Conservation (phyloP, 2,329 filamentous ascomycete genomes). For the Colletotrichum sidae region DNA sequence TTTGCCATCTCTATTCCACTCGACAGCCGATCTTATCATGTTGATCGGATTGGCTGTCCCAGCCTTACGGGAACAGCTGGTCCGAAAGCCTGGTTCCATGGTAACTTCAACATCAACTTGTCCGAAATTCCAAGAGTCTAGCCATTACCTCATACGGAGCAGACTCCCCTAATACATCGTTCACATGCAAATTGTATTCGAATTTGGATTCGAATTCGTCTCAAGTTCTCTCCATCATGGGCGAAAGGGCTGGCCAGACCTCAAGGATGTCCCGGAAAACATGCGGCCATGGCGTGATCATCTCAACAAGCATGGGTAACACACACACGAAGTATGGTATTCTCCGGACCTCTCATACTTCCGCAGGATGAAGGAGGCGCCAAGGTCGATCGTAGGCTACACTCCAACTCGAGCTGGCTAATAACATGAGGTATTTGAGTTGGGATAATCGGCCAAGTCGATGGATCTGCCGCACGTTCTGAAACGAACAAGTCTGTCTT, state of each 20-base stretch:
- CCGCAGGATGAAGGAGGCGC: background rate
- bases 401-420: background rate
- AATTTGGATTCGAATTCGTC: background rate
- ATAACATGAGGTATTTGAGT: background rate
- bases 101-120: background rate
- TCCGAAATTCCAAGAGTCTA: background rate
- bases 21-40: background rate
- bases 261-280: background rate
- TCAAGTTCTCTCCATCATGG: background rate
- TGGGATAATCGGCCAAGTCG: background rate
- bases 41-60: background rate
- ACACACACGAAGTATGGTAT: background rate
- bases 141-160: no score
- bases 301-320: slow-evolving; percentile 16
- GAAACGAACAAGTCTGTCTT: no score
- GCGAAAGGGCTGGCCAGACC: background rate
- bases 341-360: background rate
- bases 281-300: slow-evolving; percentile 25
- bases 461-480: background rate
- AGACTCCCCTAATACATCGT: no score
- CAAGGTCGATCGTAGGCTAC: background rate
- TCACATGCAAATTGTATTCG: no score
- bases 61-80: background rate
- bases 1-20: background rate
- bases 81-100: background rate